Percentiles rank a stretch among this genome's conserved stretches.
phyloP scores from a whole-genome alignment of 2,329 filamentous ascomycete species.

The Fusarium tjaetaba region DNA sequence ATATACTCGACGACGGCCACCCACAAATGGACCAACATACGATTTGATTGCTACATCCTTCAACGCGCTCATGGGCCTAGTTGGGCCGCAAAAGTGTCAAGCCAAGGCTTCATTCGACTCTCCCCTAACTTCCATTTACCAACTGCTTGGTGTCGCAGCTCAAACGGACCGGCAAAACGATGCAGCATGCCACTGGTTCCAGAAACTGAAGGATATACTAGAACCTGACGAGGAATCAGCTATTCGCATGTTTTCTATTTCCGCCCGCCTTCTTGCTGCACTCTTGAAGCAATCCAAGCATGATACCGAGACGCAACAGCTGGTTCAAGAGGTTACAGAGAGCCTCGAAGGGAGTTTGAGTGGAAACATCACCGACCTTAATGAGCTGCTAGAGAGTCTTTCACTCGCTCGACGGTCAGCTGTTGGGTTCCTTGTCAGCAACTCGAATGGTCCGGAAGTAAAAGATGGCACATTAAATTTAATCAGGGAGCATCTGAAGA shows the following conservation, averaged over 20 bases:
- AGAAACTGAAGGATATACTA: slow-evolving; percentile 54
- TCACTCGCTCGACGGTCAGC: slow-evolving; percentile 65
- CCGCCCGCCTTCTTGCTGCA: slow-evolving; percentile 65
- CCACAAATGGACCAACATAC: slow-evolving; percentile 51
- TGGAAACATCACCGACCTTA: slow-evolving; percentile 67
- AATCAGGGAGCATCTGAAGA: slow-evolving; percentile 58
- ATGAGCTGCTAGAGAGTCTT: slow-evolving; percentile 68
- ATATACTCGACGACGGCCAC: slow-evolving; percentile 64
- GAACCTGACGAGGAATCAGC: slow-evolving; percentile 55
- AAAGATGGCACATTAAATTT: slow-evolving; percentile 14
- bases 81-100: slow-evolving; percentile 49
- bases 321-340: slow-evolving; percentile 61
- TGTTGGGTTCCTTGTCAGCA: slow-evolving; percentile 57
- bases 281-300: slow-evolving; percentile 58
- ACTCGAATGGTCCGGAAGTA: slow-evolving; percentile 29
- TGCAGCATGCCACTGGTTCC: slow-evolving; percentile 66
- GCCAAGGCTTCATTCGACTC: slow-evolving; percentile 53
- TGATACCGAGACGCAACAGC: slow-evolving; percentile 51
- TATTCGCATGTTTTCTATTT: slow-evolving; percentile 61
- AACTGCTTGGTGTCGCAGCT: slow-evolving; percentile 61
- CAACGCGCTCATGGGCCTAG: slow-evolving; percentile 44
- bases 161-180: slow-evolving; percentile 57
- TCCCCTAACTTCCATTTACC: slow-evolving; percentile 60
- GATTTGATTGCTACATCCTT: slow-evolving; percentile 48
- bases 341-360: slow-evolving; percentile 68